phyloP scores from a whole-genome alignment of 306 rosid species.

The Canavalia gladiata region DNA sequence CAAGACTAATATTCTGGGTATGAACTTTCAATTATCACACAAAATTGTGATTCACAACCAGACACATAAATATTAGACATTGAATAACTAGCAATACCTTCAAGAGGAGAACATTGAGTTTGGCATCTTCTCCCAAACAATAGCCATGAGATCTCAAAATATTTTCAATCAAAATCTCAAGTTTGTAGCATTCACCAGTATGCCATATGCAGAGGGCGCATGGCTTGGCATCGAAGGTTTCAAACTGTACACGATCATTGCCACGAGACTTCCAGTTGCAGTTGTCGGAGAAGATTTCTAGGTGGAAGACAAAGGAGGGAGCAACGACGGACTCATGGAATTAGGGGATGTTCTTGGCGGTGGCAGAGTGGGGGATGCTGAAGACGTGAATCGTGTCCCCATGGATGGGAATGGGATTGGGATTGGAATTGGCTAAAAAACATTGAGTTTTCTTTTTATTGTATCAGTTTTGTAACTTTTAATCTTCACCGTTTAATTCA shows the following conservation, averaged over 20 bases:
- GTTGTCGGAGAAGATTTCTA: constrained; percentile 73
- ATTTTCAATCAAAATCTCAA: constrained; percentile 77
- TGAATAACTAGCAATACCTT: constrained; percentile 49
- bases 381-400: constrained; percentile 53
- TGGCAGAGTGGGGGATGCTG: constrained; percentile 70
- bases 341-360: constrained; percentile 65
- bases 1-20: constrained; percentile 79
- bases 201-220: constrained; percentile 64
- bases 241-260: constrained; percentile 87
- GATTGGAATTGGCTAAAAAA: too few species aligned
- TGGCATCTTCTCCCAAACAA: constrained; percentile 54
- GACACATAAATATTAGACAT: too few species aligned
- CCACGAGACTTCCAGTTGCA: constrained; percentile 86
- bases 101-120: constrained; percentile 65
- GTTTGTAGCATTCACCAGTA: constrained; percentile 56
- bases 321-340: constrained; percentile 68
- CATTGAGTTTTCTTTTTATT: too few species aligned
- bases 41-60: too few species aligned
- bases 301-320: constrained; percentile 70
- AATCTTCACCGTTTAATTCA: too few species aligned
- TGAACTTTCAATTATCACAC: constrained; percentile 43
- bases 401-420: not conserved
- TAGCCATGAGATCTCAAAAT: constrained; percentile 67
- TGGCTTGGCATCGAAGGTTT: constrained; percentile 51
- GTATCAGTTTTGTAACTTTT: too few species aligned